A percentile compares a stretch with the other conserved stretches of the same genome.
These are phyloP conservation scores for Neonectria magnoliae DNA, from an alignment of 2,329 filamentous ascomycete genomes.

Conservation along the genomic window DNA sequence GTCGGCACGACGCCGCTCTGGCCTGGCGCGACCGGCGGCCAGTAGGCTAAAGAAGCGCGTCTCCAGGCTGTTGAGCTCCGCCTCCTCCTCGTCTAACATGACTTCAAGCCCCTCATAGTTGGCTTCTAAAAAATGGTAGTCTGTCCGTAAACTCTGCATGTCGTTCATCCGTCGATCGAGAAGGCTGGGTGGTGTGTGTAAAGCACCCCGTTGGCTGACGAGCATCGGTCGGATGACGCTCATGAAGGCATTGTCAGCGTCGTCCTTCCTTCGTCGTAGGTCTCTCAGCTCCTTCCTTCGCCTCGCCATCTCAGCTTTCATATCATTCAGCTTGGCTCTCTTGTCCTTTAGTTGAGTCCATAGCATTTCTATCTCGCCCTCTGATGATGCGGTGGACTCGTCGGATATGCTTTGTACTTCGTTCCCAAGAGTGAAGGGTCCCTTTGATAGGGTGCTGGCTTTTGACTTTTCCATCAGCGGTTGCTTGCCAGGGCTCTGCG, in stretches of 20 bases:
- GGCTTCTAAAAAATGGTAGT: constrained; percentile 50
- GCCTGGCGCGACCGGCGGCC: constrained; percentile 41
- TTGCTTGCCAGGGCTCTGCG: constrained; percentile 36
- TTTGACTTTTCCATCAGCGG: constrained; percentile 18
- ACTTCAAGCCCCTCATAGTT: constrained; percentile 51
- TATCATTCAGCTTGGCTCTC: constrained; percentile 42
- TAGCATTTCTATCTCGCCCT: constrained; percentile 47
- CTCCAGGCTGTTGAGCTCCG: constrained; percentile 49
- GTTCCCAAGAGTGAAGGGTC: constrained; percentile 24
- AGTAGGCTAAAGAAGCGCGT: constrained; percentile 52
- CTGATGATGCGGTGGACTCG: constrained; percentile 35
- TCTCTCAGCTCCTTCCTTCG: constrained; percentile 46
- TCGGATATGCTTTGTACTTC: constrained; percentile 11
- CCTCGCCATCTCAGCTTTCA: constrained; percentile 46
- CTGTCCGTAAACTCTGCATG: constrained; percentile 51
- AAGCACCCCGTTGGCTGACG: constrained; percentile 38
- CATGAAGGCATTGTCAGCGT: constrained; percentile 55
- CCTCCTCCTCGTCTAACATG: constrained; percentile 49
- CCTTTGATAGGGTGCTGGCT: constrained; percentile 15
- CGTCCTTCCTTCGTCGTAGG: constrained; percentile 47
- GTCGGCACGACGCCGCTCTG: constrained; percentile 17
- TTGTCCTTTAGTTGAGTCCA: constrained; percentile 51
- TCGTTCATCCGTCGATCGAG: constrained; percentile 46
- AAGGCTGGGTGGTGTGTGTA: constrained; percentile 32
- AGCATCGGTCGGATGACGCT: constrained; percentile 50